Percentiles rank a stretch among this genome's conserved stretches.
Conservation (phyloP, 1,284 basidiomycete species). For the Cerrena zonata region DNA sequence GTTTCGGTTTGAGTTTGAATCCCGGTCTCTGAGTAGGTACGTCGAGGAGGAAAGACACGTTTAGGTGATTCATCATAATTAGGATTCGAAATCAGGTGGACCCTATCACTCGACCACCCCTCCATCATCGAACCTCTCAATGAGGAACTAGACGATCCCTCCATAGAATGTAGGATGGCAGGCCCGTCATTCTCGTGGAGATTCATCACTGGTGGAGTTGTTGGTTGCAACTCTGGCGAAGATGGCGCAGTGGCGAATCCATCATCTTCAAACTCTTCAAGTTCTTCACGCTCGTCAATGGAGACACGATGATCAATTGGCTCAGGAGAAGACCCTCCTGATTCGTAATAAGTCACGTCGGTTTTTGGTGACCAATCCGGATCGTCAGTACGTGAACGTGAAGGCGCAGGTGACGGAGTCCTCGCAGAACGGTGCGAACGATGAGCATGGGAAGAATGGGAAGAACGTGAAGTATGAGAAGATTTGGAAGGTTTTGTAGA, state of each 20-base stretch:
- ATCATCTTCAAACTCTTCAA: not conserved
- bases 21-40: slow-evolving; percentile 1
- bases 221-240: not conserved
- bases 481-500: not conserved
- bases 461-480: not conserved
- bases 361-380: slow-evolving; percentile 4
- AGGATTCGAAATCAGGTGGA: not conserved
- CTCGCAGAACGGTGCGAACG: not conserved
- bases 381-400: not conserved
- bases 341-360: slow-evolving; percentile 7
- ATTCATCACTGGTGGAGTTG: not conserved
- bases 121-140: no score
- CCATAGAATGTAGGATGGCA: slow-evolving; percentile 1
- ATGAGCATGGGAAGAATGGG: not conserved
- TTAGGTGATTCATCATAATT: no score
- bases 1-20: slow-evolving; percentile 4
- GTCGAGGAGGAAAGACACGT: not conserved
- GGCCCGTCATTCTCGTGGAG: not conserved
- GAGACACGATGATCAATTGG: not conserved
- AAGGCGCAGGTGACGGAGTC: not conserved
- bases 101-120: not conserved
- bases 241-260: slow-evolving; percentile 4
- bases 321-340: not conserved
- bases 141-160: not conserved
- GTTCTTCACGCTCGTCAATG: not conserved